A percentile compares a stretch with the other conserved stretches of the same genome.
Conservation (phyloP, 441 rosid genomes). For the Aleurites moluccanus region DNA sequence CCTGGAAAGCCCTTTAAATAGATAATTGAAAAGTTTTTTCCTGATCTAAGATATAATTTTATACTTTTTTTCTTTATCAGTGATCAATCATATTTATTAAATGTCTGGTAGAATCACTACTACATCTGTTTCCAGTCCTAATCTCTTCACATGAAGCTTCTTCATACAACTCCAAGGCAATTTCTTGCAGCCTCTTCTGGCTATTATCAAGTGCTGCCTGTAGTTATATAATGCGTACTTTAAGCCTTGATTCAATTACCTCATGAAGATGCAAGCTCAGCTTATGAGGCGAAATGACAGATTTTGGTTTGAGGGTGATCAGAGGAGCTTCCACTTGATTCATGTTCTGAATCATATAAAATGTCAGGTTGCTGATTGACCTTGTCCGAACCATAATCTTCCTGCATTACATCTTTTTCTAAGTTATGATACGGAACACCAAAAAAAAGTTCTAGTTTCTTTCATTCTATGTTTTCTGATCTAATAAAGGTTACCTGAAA, state of each 20-base stretch:
- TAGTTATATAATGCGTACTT: conserved; percentile 34
- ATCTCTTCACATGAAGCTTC: background rate
- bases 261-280: conserved; percentile 40
- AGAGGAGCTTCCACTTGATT: conserved; percentile 6
- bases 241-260: conserved; percentile 38
- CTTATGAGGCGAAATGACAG: conserved; percentile 28
- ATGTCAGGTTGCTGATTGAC: conserved; percentile 3
- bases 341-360: conserved; percentile 17
- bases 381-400: conserved; percentile 13
- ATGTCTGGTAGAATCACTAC: background rate
- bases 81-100: background rate
- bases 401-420: conserved; percentile 15
- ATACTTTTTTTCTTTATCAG: background rate
- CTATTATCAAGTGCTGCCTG: conserved; percentile 33
- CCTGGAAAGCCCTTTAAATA: too few relatives aligned
- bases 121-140: background rate
- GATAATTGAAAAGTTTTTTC: too few relatives aligned
- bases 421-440: background rate
- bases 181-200: conserved; percentile 27
- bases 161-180: conserved; percentile 12
- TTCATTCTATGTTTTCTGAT: background rate
- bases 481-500: conserved; percentile 21
- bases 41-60: too few relatives aligned
- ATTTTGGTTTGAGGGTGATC: conserved; percentile 12
- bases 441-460: background rate